Evolutionary conservation across 108 stramenopile genomes (phyloP).

Genomic region (Hondaea fermentalgiana): DNA sequence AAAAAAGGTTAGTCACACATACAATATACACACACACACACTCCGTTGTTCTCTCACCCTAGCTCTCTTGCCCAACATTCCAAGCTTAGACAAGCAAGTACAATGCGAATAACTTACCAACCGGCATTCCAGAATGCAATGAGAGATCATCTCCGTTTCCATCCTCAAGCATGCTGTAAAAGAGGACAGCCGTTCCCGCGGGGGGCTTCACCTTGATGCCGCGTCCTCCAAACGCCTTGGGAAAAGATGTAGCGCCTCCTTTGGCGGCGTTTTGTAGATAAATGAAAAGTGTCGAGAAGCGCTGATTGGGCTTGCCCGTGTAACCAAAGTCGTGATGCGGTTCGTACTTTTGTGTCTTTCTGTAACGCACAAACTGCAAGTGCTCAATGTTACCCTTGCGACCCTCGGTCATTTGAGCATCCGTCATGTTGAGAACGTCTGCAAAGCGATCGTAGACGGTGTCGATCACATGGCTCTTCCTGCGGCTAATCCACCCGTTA

Average conservation of each 20-base stretch:
- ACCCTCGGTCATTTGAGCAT: slow-evolving; percentile 50
- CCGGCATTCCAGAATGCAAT: slow-evolving; percentile 66
- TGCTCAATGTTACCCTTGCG: slow-evolving; percentile 70
- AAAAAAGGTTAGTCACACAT: no score
- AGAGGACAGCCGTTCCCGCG: slow-evolving; percentile 67
- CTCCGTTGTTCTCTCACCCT: no score
- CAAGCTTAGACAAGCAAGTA: no score
- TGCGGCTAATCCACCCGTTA: slow-evolving; percentile 72
- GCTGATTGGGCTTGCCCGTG: slow-evolving; percentile 25
- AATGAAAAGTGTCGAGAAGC: slow-evolving; percentile 69
- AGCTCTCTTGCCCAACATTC: no score
- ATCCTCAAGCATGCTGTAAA: slow-evolving; percentile 76
- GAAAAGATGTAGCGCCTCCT: slow-evolving; percentile 76
- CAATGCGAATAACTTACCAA: slow-evolving; percentile 20
- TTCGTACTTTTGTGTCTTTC: slow-evolving; percentile 61
- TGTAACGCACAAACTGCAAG: slow-evolving; percentile 72
- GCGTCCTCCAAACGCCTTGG: slow-evolving; percentile 56
- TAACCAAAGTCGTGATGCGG: slow-evolving; percentile 74
- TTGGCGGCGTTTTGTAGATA: slow-evolving; percentile 50
- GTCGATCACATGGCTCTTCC: slow-evolving; percentile 53
- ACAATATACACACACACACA: no score
- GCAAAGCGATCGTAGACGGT: slow-evolving; percentile 67
- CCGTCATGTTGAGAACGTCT: slow-evolving; percentile 61
- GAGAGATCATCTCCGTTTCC: slow-evolving; percentile 81
- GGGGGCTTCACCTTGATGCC: slow-evolving; percentile 65